A percentile compares a stretch with the other conserved stretches of the same genome.
phyloP scores from a whole-genome alignment of 2,329 filamentous ascomycete genomes.

The Ophiostoma sp. region DNA sequence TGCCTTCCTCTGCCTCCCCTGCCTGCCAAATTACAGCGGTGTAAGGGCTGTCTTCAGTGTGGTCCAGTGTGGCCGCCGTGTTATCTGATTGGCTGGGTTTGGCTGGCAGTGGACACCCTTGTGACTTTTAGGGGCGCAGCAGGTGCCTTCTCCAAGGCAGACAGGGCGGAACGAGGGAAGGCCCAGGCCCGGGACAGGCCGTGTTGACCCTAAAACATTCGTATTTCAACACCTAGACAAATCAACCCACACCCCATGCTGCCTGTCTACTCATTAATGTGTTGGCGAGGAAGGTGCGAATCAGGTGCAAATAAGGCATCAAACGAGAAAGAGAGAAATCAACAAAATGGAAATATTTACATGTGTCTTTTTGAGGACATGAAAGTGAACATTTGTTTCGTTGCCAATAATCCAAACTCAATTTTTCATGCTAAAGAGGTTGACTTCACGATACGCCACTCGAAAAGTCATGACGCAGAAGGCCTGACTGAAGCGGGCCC shows the following conservation, averaged over 20 bases:
- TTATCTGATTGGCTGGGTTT: constrained; percentile 11
- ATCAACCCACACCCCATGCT: not conserved
- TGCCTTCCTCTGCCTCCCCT: not conserved
- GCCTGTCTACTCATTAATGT: not conserved
- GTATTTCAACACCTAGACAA: not conserved
- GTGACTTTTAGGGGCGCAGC: not conserved
- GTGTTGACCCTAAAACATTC: not conserved
- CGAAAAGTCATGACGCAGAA: constrained; percentile 10
- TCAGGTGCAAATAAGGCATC: not conserved
- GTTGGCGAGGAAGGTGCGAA: not conserved
- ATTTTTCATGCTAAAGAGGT: not conserved
- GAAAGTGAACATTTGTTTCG: not conserved
- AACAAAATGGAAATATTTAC: not conserved
- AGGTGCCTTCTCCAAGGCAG: constrained; percentile 20
- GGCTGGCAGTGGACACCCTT: not conserved
- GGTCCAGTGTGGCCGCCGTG: not conserved
- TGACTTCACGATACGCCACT: not conserved
- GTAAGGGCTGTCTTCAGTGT: no score
- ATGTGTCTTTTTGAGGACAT: not conserved
- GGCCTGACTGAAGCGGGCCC: not conserved
- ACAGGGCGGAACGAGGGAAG: not conserved
- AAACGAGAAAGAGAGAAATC: not conserved
- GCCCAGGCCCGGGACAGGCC: not conserved
- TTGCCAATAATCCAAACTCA: not conserved
- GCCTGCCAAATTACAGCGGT: not conserved